phyloP scores from a whole-genome alignment of 176 grass and related monocot genomes.

The Tillandsia fasciculata region DNA sequence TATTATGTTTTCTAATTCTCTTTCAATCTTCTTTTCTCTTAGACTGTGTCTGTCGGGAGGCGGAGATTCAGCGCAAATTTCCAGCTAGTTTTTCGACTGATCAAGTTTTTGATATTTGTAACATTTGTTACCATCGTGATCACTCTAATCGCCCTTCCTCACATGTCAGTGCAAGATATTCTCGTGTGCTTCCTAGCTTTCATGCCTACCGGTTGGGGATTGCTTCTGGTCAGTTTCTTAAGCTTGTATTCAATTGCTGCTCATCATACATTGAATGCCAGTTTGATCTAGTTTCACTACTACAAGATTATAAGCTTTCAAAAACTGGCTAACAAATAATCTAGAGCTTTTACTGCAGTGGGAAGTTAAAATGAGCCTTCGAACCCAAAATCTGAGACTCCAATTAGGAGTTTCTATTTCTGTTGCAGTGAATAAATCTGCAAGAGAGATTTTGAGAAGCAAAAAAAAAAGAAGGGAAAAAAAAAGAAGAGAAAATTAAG shows the following conservation, averaged over 20 bases:
- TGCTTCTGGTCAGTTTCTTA: slow-evolving; percentile 50
- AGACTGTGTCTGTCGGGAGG: slow-evolving; percentile 75
- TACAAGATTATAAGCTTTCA: too few relatives aligned
- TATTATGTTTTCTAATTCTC: not conserved
- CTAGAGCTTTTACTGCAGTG: slow-evolving; percentile 7
- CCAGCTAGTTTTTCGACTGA: slow-evolving; percentile 85
- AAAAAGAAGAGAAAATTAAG: too few relatives aligned
- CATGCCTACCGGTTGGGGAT: slow-evolving; percentile 85
- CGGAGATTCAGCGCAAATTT: slow-evolving; percentile 64
- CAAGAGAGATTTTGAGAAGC: too few relatives aligned
- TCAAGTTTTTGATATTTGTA: slow-evolving; percentile 87
- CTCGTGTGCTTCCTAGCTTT: slow-evolving; percentile 71
- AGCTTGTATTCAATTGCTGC: not conserved
- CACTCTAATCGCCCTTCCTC: slow-evolving; percentile 51
- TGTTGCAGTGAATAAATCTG: too few relatives aligned
- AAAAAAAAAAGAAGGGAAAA: too few relatives aligned
- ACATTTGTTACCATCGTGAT: slow-evolving; percentile 52
- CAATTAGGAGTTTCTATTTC: not conserved
- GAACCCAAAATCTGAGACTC: too few relatives aligned
- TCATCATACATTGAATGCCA: not conserved
- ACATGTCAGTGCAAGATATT: slow-evolving; percentile 69
- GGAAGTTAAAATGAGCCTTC: not conserved
- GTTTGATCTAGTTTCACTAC: too few relatives aligned
- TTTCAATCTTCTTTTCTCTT: slow-evolving; percentile 25
- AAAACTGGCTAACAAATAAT: too few relatives aligned